Conservation (phyloP, 352 stramenopile species). For the Globisporangium cystogenes region DNA sequence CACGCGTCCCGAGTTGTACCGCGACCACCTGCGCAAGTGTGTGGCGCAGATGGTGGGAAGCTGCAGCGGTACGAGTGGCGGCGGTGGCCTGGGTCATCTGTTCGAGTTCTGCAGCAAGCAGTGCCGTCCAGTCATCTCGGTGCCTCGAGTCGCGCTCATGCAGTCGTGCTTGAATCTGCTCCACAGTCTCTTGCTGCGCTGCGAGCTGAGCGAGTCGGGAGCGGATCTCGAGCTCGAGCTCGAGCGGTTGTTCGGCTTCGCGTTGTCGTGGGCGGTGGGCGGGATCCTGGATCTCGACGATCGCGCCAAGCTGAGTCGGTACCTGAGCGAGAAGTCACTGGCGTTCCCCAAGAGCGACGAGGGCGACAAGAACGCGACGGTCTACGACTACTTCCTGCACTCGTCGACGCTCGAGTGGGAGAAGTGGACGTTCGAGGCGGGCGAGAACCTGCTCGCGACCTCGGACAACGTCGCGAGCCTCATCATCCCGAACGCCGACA, state of each 20-base stretch:
- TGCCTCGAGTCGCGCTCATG: slow-evolving; percentile 70
- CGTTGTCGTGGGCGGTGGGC: slow-evolving; percentile 78
- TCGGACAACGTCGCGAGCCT: slow-evolving; percentile 74
- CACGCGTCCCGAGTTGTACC: slow-evolving; percentile 39
- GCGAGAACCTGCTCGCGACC: slow-evolving; percentile 14
- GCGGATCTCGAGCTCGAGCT: slow-evolving; percentile 62
- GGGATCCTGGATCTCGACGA: slow-evolving; percentile 84
- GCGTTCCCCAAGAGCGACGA: slow-evolving; percentile 18
- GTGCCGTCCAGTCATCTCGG: slow-evolving; percentile 64
- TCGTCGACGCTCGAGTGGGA: slow-evolving; percentile 89
- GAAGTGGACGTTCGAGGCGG: slow-evolving; percentile 56
- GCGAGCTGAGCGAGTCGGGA: slow-evolving; percentile 50
- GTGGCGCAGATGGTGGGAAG: slow-evolving; percentile 51
- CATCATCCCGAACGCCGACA: slow-evolving; percentile 87
- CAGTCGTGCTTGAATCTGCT: slow-evolving; percentile 67
- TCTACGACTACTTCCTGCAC: slow-evolving; percentile 93
- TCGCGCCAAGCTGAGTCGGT: slow-evolving; percentile 61
- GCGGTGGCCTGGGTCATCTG: slow-evolving; percentile 2
- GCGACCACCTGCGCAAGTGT: slow-evolving; percentile 33
- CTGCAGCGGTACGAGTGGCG: slow-evolving; percentile 3
- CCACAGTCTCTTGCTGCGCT: slow-evolving; percentile 44
- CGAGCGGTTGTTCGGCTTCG: slow-evolving; percentile 81
- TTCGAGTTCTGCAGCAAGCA: slow-evolving; percentile 16
- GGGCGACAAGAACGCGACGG: slow-evolving; percentile 33
- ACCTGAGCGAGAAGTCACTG: slow-evolving; percentile 37